Evolutionary conservation across 73 alveolate genomes (phyloP).

Genomic region (Symbiodinium natans): DNA sequence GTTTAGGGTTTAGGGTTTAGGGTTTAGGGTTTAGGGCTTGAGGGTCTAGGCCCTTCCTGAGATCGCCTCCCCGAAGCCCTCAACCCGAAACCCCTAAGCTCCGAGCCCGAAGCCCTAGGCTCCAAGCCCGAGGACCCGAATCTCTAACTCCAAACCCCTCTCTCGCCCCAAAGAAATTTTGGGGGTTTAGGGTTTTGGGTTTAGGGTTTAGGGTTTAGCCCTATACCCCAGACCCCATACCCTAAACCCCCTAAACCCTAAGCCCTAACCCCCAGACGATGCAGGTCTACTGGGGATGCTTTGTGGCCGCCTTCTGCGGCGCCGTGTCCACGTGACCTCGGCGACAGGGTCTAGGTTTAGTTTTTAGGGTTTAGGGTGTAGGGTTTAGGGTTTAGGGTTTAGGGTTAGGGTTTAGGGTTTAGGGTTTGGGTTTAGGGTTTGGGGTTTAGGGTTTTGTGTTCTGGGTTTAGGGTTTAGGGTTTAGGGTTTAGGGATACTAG

Average conservation of each 20-base stretch:
- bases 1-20: background rate
- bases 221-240: no score
- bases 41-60: background rate
- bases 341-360: background rate
- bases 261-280: no score
- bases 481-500: background rate
- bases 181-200: no score
- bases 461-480: background rate
- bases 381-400: background rate
- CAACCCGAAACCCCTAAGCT: no score
- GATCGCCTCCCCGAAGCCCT: no score
- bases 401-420: background rate
- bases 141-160: background rate
- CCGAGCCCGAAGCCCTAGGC: background rate
- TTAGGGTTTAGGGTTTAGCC: background rate
- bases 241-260: no score
- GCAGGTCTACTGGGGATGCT: slow-evolving; percentile 90
- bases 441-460: background rate
- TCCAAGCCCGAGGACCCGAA: background rate
- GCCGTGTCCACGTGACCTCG: slow-evolving; percentile 31
- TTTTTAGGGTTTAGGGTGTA: background rate
- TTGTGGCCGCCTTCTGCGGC: slow-evolving; percentile 63
- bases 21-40: no score
- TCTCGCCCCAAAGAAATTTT: no score
- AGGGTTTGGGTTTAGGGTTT: background rate